phyloP scores from a whole-genome alignment of 768 basidiomycete species.

The Kwoniella sp. region DNA sequence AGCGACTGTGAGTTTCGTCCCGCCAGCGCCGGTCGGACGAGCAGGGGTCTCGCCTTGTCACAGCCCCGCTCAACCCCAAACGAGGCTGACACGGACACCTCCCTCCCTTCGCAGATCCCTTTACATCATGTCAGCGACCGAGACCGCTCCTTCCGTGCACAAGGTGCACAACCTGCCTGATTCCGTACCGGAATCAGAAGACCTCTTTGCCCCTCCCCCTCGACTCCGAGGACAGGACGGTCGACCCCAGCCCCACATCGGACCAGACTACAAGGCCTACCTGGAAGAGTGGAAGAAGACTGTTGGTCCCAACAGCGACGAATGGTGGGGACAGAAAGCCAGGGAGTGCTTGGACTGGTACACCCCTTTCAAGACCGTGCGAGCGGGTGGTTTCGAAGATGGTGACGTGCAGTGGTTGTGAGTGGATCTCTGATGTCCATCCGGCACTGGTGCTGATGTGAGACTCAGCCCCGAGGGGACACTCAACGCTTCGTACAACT shows the following conservation, averaged over 20 bases:
- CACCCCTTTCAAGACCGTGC: constrained; percentile 79
- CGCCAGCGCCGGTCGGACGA: no score
- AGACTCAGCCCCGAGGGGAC: constrained; percentile 70
- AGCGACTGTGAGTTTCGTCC: no score
- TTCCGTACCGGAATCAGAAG: constrained; percentile 29
- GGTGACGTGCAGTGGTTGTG: constrained; percentile 89
- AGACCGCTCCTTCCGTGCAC: constrained; percentile 10
- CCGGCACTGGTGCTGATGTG: background rate
- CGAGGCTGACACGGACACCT: no score
- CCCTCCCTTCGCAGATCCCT: no score
- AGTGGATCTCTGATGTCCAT: constrained; percentile 11
- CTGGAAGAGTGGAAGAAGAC: constrained; percentile 63
- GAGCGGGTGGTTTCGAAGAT: constrained; percentile 71
- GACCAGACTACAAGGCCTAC: constrained; percentile 74
- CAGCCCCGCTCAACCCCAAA: no score
- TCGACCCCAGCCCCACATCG: constrained; percentile 68
- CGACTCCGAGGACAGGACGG: constrained; percentile 60
- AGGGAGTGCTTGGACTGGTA: constrained; percentile 78
- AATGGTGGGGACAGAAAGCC: constrained; percentile 81
- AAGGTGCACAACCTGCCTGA: constrained; percentile 33
- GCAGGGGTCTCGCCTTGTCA: no score
- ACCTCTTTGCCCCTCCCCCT: constrained; percentile 68
- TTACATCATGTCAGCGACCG: constrained; percentile 5
- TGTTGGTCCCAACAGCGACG: constrained; percentile 69
- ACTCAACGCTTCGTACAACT: constrained; percentile 92